Evolutionary conservation across 306 rosid species (phyloP).

Genomic region (Cucurbita maxima): DNA sequence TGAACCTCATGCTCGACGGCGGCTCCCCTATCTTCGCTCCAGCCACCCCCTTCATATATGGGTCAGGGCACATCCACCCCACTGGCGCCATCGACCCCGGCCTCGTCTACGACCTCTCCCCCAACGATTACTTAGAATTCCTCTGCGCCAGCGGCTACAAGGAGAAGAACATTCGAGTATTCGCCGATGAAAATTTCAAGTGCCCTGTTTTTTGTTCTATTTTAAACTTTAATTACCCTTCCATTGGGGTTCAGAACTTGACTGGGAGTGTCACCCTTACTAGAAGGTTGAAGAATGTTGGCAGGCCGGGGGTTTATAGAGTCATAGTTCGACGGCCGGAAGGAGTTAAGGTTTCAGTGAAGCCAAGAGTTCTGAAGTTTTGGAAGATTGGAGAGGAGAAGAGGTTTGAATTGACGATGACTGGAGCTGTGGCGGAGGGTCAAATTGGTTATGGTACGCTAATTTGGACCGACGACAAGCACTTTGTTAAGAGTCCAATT

Average conservation of each 20-base stretch:
- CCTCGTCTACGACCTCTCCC: conserved; percentile 45
- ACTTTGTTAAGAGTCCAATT: conserved; percentile 47
- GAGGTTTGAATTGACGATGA: conserved; percentile 29
- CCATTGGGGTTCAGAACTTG: conserved; percentile 36
- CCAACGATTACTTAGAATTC: conserved; percentile 40
- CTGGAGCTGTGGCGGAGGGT: neutral
- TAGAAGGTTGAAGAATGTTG: conserved; percentile 50
- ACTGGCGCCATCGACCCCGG: conserved; percentile 67
- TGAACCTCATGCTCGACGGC: conserved; percentile 24
- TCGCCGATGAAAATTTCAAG: conserved; percentile 8
- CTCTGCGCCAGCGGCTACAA: conserved; percentile 43
- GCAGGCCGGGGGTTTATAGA: conserved; percentile 33
- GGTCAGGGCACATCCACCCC: conserved; percentile 58
- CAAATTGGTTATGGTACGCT: conserved; percentile 13
- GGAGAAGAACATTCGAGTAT: conserved; percentile 5
- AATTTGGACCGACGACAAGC: conserved; percentile 48
- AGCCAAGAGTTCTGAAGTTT: conserved; percentile 34
- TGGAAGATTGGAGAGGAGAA: conserved; percentile 33
- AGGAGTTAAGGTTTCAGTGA: conserved; percentile 27
- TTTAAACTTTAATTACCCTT: conserved; percentile 56
- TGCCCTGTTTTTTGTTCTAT: conserved; percentile 22
- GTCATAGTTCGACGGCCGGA: conserved; percentile 17
- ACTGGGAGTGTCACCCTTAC: conserved; percentile 23
- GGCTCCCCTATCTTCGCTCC: neutral
- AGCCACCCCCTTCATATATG: conserved; percentile 39